Percentiles rank a stretch among this genome's conserved stretches.
Evolutionary conservation across 805 yeast species (phyloP).

Genomic region (Kluyveromyces aestuarii): DNA sequence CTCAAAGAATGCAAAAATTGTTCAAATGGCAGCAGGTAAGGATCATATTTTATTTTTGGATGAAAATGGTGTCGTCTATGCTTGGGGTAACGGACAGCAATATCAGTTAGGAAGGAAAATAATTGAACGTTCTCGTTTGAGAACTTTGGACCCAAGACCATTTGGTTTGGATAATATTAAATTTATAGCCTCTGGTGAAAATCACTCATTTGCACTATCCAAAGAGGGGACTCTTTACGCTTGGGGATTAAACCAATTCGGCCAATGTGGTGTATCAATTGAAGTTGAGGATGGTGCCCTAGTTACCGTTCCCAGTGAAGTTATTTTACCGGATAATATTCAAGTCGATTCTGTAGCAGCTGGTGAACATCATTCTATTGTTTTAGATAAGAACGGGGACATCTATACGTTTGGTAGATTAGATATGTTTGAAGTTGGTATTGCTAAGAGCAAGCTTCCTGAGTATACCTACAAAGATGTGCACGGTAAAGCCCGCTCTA

Average conservation of each 20-base stretch:
- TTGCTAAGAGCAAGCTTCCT: slow-evolving; percentile 58
- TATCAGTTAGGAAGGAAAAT: slow-evolving; percentile 84
- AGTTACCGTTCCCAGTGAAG: slow-evolving; percentile 66
- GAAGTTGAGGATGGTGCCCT: slow-evolving; percentile 80
- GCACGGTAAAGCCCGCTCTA: slow-evolving; percentile 71
- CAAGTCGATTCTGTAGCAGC: slow-evolving; percentile 60
- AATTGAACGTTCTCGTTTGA: slow-evolving; percentile 64
- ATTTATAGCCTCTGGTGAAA: slow-evolving; percentile 86
- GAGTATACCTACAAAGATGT: slow-evolving; percentile 63
- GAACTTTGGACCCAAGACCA: slow-evolving; percentile 70
- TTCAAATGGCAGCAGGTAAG: slow-evolving; percentile 84
- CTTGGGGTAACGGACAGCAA: slow-evolving; percentile 98
- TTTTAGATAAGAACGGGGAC: slow-evolving; percentile 62
- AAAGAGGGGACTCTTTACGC: slow-evolving; percentile 59
- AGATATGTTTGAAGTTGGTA: slow-evolving; percentile 91
- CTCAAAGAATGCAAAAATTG: slow-evolving; percentile 51
- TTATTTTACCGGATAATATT: slow-evolving; percentile 52
- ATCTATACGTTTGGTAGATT: slow-evolving; percentile 82
- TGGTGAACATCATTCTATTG: slow-evolving; percentile 91
- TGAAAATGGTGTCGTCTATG: slow-evolving; percentile 74
- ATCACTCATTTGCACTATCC: slow-evolving; percentile 89
- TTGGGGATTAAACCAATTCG: slow-evolving; percentile 97
- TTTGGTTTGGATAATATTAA: slow-evolving; percentile 74
- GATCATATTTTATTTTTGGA: slow-evolving; percentile 86
- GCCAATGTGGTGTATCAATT: slow-evolving; percentile 84